These are phyloP conservation scores for Fusarium globosum DNA, from an alignment of 2,329 filamentous ascomycete species.

Conservation along the genomic window DNA sequence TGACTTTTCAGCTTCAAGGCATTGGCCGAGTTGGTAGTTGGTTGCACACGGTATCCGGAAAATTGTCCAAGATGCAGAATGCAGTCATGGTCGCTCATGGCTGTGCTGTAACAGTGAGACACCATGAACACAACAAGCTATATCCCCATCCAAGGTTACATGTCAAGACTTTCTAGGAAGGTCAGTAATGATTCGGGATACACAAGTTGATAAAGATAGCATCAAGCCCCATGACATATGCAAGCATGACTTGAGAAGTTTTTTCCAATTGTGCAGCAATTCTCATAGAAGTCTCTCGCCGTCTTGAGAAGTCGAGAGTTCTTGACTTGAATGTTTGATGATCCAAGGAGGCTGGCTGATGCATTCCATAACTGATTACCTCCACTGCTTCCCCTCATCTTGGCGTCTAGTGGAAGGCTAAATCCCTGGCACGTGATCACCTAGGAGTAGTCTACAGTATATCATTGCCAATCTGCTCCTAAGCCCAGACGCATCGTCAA, in stretches of 20 bases:
- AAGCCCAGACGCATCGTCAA: not conserved
- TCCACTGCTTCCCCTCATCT: slow-evolving; percentile 17
- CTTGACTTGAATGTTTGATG: not conserved
- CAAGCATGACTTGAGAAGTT: not conserved
- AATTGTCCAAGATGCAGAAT: slow-evolving; percentile 9
- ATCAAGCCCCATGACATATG: slow-evolving; percentile 1
- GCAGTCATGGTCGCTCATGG: slow-evolving; percentile 9
- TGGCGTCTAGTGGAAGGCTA: not conserved
- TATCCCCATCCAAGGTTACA: slow-evolving; percentile 1
- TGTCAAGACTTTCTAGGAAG: not conserved
- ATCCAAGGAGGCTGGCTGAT: not conserved
- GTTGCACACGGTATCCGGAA: slow-evolving; percentile 12
- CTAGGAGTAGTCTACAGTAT: not conserved
- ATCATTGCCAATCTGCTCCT: not conserved
- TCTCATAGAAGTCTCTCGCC: not conserved
- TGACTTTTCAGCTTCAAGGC: slow-evolving; percentile 18
- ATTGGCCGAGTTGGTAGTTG: slow-evolving; percentile 3
- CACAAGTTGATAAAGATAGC: slow-evolving; percentile 30
- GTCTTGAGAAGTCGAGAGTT: not conserved
- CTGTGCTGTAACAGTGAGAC: slow-evolving; percentile 16
- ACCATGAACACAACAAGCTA: slow-evolving; percentile 10
- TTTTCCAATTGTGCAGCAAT: not conserved
- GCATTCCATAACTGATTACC: not conserved
- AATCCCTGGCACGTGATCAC: slow-evolving; percentile 14
- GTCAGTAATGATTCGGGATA: slow-evolving; percentile 5